Conservation (phyloP, 2,329 filamentous ascomycete genomes). For the Pestalotiopsis sp. region DNA sequence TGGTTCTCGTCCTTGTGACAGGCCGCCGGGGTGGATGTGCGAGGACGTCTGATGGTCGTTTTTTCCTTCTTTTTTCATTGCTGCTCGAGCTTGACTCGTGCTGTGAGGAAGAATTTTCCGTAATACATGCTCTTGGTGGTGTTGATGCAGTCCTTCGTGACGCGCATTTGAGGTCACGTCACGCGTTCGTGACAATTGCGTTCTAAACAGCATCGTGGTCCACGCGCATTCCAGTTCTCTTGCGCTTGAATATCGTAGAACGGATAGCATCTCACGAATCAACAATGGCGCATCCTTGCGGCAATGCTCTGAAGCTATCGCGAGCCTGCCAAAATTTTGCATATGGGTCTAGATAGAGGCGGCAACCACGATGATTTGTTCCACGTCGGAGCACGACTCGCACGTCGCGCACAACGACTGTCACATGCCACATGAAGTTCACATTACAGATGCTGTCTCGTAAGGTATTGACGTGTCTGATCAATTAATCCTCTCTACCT, state of each 20-base stretch:
- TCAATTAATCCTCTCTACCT: background rate
- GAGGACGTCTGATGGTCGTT: conserved; percentile 86
- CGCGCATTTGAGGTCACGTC: no score
- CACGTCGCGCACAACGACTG: background rate
- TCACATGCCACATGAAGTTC: no score
- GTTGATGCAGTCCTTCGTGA: no score
- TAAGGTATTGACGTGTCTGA: background rate
- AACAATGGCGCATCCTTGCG: no score
- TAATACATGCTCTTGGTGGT: background rate
- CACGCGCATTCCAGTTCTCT: no score
- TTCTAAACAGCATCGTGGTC: no score
- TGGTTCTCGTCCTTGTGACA: conserved; percentile 74
- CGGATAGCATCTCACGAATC: background rate
- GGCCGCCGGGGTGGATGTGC: conserved; percentile 76
- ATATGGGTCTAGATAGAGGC: background rate
- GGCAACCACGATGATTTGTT: background rate
- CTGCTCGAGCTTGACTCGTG: conserved; percentile 47
- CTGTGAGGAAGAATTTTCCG: conserved; percentile 50
- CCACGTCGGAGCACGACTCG: background rate
- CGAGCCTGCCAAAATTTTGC: background rate
- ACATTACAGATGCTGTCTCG: no score
- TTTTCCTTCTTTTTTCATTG: conserved; percentile 56
- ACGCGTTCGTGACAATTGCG: no score
- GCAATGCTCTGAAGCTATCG: background rate
- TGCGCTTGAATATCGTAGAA: no score